A percentile compares a stretch with the other conserved stretches of the same genome.
These are phyloP conservation scores for Pyrenula aspistea DNA, from an alignment of 495 filamentous ascomycete species.

Conservation along the genomic window DNA sequence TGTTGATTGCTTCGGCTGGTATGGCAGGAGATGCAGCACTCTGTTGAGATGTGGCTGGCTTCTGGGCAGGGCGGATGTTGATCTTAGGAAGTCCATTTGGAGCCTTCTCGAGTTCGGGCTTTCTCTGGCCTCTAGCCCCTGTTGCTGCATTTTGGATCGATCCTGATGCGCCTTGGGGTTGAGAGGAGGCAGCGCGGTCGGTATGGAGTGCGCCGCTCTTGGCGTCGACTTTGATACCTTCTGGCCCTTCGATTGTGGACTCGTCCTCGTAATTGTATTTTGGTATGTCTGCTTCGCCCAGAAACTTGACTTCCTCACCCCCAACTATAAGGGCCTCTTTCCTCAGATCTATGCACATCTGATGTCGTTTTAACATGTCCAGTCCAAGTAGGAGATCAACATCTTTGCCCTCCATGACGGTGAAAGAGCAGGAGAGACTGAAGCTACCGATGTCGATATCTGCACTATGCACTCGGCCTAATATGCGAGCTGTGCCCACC, in stretches of 20 bases:
- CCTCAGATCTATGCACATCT: constrained; percentile 79
- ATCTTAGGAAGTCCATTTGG: constrained; percentile 9
- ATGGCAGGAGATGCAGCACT: constrained; percentile 20
- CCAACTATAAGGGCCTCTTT: constrained; percentile 75
- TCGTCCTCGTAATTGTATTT: constrained; percentile 67
- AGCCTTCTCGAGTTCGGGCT: constrained; percentile 13
- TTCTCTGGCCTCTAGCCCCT: constrained; percentile 14
- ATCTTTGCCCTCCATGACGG: constrained; percentile 98
- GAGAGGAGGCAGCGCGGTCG: constrained; percentile 10
- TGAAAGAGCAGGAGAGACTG: constrained; percentile 87
- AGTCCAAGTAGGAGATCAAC: constrained; percentile 91
- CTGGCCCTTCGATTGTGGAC: constrained; percentile 74
- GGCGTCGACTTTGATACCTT: constrained; percentile 73
- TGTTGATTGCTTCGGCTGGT: constrained; percentile 34
- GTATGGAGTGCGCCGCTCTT: constrained; percentile 64
- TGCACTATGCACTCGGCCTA: constrained; percentile 88
- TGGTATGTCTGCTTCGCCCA: constrained; percentile 88
- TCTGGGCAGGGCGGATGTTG: constrained; percentile 21
- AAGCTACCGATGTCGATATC: constrained; percentile 84
- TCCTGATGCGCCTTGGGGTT: constrained; percentile 13
- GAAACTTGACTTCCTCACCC: constrained; percentile 74
- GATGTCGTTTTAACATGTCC: constrained; percentile 92
- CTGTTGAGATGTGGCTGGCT: constrained; percentile 8
- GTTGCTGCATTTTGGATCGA: constrained; percentile 11
- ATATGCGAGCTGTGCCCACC: constrained; percentile 85